Percentiles rank a stretch among this genome's conserved stretches.
These are phyloP conservation scores for Erodium trifolium DNA, from an alignment of 441 rosid species.

Conservation along the genomic window DNA sequence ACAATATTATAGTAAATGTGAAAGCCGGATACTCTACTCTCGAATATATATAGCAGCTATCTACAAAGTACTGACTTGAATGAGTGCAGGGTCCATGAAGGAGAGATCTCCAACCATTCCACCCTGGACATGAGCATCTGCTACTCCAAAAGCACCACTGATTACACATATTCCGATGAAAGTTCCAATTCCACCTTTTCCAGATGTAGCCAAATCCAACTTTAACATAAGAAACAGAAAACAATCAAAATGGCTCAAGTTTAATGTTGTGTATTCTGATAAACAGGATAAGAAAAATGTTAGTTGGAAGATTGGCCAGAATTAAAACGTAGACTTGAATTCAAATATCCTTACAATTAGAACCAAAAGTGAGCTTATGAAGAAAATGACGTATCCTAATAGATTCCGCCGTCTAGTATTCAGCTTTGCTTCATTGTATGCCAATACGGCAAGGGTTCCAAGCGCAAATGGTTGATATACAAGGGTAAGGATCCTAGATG, in stretches of 20 bases:
- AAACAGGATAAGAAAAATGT: too few relatives aligned
- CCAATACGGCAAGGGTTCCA: conserved; percentile 38
- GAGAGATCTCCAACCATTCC: conserved; percentile 46
- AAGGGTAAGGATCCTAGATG: conserved; percentile 61
- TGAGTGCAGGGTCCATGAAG: conserved; percentile 43
- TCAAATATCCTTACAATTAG: conserved; percentile 39
- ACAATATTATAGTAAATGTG: neutral
- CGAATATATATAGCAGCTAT: neutral
- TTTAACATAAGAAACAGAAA: conserved; percentile 13
- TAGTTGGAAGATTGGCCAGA: too few relatives aligned
- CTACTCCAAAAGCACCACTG: conserved; percentile 52
- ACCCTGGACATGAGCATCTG: conserved; percentile 45
- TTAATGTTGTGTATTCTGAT: neutral
- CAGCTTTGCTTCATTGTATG: conserved; percentile 44
- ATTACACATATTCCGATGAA: conserved; percentile 48
- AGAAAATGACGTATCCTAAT: conserved; percentile 45
- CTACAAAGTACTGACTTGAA: conserved; percentile 35
- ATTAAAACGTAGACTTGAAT: neutral
- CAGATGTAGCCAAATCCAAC: conserved; percentile 59
- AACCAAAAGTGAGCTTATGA: conserved; percentile 41
- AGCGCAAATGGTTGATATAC: conserved; percentile 69
- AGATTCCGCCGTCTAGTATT: conserved; percentile 47
- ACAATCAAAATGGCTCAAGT: neutral
- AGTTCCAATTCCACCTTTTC: conserved; percentile 49
- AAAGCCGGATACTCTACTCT: neutral